Base-by-base conservation (phyloP, 257 asterid genomes). In the Coffea eugenioides region DNA sequence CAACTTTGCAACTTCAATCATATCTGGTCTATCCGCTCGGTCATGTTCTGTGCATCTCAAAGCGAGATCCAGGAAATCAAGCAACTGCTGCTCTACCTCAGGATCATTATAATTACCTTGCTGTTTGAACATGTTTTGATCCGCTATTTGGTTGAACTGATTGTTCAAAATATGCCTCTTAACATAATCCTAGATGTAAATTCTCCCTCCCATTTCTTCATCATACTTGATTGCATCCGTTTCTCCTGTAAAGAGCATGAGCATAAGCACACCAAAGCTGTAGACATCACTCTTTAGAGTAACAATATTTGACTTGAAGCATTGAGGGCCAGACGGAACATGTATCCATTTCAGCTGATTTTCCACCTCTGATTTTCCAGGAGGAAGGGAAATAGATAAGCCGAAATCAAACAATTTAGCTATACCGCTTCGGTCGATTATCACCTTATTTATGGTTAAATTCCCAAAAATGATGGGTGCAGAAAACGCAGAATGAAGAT, bases 401-500 rank as follows among this genome's bases (percentile, higher is more conserved):
- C 70, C 39, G 69, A 76, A 76, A 16, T 71, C 78, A 45, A 69
- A 21, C 36, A 73, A 43, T 54, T 73, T 77, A 27, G 85, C 71
- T 66, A 65, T 52, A 7, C 85, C 83, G 64, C 9, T 15, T 31
- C 15, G 45, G 21, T 80, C 79, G 14, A 80, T 36, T 20, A 65
- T 54, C 64, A 76, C 80, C 4, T 70, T 66, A n/a, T 16, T 8
- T 9, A 46, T 2, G 5, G 36, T 77, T 3, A 76, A 21, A 31
- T 74, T 67, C 43, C 21, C 36, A 64, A 45, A 52, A 39, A 80
- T 34, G 39, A 80, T 49, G 16, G 68, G 79, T 13, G 79, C 48
- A 14, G 74, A 56, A 39, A 80, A 80, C 18, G 78, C 79, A 73
- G 72, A 36, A 23, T 80, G 83, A 12, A 80, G 79, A 73, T 80